Evolutionary conservation across 2,329 filamentous ascomycete species (phyloP).

Genomic region (Phialophora tarda): DNA sequence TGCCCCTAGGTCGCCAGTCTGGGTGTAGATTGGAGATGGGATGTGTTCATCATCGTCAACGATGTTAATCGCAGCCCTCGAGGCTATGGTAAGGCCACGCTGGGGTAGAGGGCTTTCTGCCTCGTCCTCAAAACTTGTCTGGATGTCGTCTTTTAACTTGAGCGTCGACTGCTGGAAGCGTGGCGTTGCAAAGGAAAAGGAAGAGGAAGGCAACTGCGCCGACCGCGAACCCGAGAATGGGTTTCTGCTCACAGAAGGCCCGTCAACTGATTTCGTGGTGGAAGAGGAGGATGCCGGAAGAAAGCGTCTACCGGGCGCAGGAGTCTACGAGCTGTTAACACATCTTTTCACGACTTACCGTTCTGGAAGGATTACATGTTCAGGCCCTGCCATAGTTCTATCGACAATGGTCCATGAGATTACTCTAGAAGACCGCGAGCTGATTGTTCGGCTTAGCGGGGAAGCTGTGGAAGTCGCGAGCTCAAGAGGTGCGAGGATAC

Average conservation of each 20-base stretch:
- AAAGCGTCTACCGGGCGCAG: constrained; percentile 31
- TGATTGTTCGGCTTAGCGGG: neutral
- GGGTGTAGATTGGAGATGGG: constrained; percentile 3
- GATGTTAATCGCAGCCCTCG: constrained; percentile 5
- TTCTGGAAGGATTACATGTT: constrained; percentile 22
- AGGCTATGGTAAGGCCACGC: neutral
- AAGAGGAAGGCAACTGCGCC: constrained; percentile 20
- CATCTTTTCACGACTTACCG: constrained; percentile 14
- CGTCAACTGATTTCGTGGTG: constrained; percentile 8
- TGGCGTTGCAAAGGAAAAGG: constrained; percentile 26
- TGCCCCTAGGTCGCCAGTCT: neutral
- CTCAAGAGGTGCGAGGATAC: neutral
- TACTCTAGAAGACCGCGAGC: constrained; percentile 60
- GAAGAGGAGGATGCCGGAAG: constrained; percentile 30
- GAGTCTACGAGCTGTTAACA: constrained; percentile 29
- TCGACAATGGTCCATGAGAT: constrained; percentile 70
- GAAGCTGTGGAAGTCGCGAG: neutral
- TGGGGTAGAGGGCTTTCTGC: constrained; percentile 1
- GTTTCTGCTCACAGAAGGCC: constrained; percentile 16
- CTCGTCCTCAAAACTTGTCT: constrained; percentile 33
- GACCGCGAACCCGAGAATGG: constrained; percentile 27
- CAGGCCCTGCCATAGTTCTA: constrained; percentile 21
- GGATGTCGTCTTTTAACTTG: constrained; percentile 33
- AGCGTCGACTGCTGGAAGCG: constrained; percentile 25
- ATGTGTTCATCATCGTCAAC: constrained; percentile 12